These are phyloP conservation scores for Zymoseptoria pseudotritici DNA, from an alignment of 2,329 filamentous ascomycete species.

Conservation along the genomic window DNA sequence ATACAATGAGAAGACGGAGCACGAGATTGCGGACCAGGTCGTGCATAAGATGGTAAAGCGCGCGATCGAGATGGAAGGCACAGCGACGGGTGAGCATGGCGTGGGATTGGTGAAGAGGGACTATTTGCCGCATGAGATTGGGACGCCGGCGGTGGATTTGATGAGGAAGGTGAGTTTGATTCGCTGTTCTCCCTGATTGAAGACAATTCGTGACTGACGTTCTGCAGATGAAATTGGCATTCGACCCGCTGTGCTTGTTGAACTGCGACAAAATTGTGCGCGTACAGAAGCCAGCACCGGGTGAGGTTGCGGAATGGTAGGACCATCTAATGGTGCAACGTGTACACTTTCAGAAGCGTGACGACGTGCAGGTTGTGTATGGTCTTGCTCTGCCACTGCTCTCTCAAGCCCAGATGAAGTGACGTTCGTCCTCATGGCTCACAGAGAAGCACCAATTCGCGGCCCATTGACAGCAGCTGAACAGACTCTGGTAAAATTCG, in stretches of 20 bases:
- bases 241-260: slow-evolving; percentile 63
- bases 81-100: slow-evolving; percentile 78
- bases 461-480: too few species aligned
- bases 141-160: slow-evolving; percentile 64
- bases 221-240: slow-evolving; percentile 64
- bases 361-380: neutral
- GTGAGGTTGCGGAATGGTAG: slow-evolving; percentile 40
- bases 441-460: neutral
- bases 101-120: slow-evolving; percentile 79
- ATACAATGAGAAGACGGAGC: slow-evolving; percentile 57
- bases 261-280: slow-evolving; percentile 61
- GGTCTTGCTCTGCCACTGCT: neutral
- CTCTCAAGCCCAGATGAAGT: neutral
- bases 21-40: slow-evolving; percentile 58
- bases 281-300: slow-evolving; percentile 42
- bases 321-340: neutral
- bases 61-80: slow-evolving; percentile 72
- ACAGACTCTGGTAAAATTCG: too few species aligned
- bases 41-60: slow-evolving; percentile 81
- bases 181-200: neutral
- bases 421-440: neutral
- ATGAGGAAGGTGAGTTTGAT: slow-evolving; percentile 63
- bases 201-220: slow-evolving; percentile 1
- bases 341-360: neutral
- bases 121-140: slow-evolving; percentile 71